These are phyloP conservation scores for Diaporthe australafricana DNA, from an alignment of 2,329 filamentous ascomycete species.

Conservation along the genomic window DNA sequence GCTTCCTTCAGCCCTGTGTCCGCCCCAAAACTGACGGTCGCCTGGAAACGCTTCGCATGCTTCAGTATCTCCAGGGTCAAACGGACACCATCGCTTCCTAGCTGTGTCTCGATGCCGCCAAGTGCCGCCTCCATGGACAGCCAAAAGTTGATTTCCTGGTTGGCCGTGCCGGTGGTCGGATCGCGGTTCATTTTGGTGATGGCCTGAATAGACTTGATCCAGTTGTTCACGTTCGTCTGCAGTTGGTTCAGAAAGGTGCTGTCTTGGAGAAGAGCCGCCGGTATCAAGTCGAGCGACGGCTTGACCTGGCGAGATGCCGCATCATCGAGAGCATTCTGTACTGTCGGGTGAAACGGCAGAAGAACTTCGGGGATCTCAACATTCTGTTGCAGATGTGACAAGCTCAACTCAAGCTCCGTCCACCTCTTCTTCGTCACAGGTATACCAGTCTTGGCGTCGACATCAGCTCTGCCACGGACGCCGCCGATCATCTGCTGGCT, in stretches of 20 bases:
- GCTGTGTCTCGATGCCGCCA: conserved; percentile 89
- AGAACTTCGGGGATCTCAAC: conserved; percentile 96
- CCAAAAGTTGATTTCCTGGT: conserved; percentile 99
- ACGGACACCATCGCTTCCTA: conserved; percentile 87
- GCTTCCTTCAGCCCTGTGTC: conserved; percentile 97
- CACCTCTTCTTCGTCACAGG: conserved; percentile 98
- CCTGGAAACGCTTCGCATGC: conserved; percentile 97
- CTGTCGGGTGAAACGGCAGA: conserved; percentile 87
- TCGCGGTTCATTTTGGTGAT: conserved; percentile 96
- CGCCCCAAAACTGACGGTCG: conserved; percentile 94
- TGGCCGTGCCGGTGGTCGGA: conserved; percentile 79
- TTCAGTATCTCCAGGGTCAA: conserved; percentile 95
- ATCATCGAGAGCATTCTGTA: conserved; percentile 86
- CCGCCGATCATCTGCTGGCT: conserved; percentile 76
- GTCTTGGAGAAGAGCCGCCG: conserved; percentile 81
- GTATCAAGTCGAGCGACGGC: conserved; percentile 83
- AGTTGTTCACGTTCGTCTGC: conserved; percentile 93
- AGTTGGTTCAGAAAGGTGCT: conserved; percentile 93
- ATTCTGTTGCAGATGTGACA: conserved; percentile 95
- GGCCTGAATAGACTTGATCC: conserved; percentile 98
- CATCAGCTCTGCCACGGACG: conserved; percentile 80
- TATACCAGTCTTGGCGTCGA: conserved; percentile 93
- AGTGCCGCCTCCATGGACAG: conserved; percentile 94
- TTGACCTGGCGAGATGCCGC: conserved; percentile 75
- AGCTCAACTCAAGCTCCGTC: conserved; percentile 90